Evolutionary conservation across 441 rosid genomes (phyloP), one percentile per base, ranked within the genome.

Genomic region (Populus hybrid): DNA sequence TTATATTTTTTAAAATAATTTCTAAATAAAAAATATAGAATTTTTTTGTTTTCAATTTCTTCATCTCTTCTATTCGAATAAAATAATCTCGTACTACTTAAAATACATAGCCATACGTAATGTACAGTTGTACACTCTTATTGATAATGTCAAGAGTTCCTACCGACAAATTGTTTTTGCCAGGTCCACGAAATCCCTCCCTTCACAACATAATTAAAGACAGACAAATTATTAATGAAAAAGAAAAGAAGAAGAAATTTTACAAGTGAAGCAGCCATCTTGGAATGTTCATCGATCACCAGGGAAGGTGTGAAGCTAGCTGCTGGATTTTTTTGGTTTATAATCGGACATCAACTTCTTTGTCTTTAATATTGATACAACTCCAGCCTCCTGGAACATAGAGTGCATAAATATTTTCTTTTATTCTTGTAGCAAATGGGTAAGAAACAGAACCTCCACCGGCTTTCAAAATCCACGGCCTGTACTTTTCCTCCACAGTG

Each of bases 401-500:
- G 79, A 63, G 87, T 78, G 74, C 98, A 93, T 1, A 73, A 71
- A 42, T 82, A 90, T 72, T 86, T 90, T 64, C 92, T 84, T 80
- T 89, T 91, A 80, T 88, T 79, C 5, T 84, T 87, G 82, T 86
- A 84, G 78, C 90, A 88, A 61, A 93, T 71, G 67, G 92, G 88
- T 59, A 93, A 77, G 87, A 88, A 91, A 78, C 91, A 93, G 82
- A 89, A 80, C 61, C 88, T 86, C 94, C 94, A 85, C 67, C 84
- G 85, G 1, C 82, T 86, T 82, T 93, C 93, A 1, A 89, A 84
- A 36, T 89, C 97, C 23, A 88, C 71, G 71, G 94, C 91, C 42
- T 84, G 80, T 38, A 93, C 98, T 84, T 86, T 89, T 0, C 98
- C 98, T 0, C 90, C 89, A 38, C 98, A 91, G 84, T 85, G 80